Evolutionary conservation across 2,329 filamentous ascomycete genomes (phyloP).

Genomic region (Fusarium caatingaense): DNA sequence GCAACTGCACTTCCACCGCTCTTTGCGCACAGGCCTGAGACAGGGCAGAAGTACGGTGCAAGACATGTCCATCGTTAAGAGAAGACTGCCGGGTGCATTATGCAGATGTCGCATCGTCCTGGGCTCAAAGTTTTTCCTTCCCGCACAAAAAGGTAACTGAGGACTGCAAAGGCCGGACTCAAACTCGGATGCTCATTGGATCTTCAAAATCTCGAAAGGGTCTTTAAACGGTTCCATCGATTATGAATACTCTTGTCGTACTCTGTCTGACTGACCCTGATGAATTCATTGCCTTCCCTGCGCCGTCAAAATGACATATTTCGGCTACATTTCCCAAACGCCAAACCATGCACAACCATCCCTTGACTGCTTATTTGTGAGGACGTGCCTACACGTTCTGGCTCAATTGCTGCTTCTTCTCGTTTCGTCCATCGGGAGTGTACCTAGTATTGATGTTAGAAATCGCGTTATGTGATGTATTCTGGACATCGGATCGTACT

Average conservation of each 20-base stretch:
- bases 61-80: neutral
- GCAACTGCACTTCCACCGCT: constrained; percentile 34
- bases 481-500: constrained; percentile 66
- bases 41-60: neutral
- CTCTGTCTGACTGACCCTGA: constrained; percentile 27
- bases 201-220: constrained; percentile 9
- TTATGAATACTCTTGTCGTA: constrained; percentile 26
- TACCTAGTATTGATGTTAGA: constrained; percentile 57
- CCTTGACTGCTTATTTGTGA: constrained; percentile 24
- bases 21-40: constrained; percentile 38
- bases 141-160: neutral
- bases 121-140: neutral
- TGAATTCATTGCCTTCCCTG: constrained; percentile 44
- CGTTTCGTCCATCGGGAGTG: constrained; percentile 71
- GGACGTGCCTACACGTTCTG: constrained; percentile 47
- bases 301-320: constrained; percentile 46
- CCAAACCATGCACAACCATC: constrained; percentile 47
- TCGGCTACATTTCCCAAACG: constrained; percentile 48
- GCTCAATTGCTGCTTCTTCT: constrained; percentile 65
- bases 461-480: neutral
- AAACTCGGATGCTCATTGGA: neutral
- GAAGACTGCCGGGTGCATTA: neutral
- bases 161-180: neutral
- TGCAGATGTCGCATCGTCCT: neutral
- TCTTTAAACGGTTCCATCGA: constrained; percentile 15